Percentiles rank a stretch among this genome's conserved stretches.
phyloP scores from a whole-genome alignment of 2,329 filamentous ascomycete genomes.

The Aspergillus floridensis region DNA sequence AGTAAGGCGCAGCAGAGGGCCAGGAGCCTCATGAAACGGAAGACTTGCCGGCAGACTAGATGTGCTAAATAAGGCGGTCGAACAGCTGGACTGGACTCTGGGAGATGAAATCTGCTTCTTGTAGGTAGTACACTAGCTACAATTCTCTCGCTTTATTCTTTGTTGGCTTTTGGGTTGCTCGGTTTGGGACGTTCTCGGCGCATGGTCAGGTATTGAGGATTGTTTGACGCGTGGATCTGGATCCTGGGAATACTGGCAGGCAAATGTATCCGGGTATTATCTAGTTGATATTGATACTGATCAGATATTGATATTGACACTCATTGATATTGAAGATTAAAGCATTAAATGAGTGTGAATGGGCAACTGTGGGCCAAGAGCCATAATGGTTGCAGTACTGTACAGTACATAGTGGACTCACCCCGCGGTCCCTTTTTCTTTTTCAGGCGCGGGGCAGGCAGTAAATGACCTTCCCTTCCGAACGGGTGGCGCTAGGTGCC shows the following conservation, averaged over 20 bases:
- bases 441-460: background rate
- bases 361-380: too few species aligned
- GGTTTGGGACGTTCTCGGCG: slow-evolving; percentile 12
- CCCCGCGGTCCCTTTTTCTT: background rate
- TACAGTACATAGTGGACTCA: background rate
- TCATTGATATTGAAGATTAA: too few species aligned
- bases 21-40: slow-evolving; percentile 28
- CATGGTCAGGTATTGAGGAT: slow-evolving; percentile 2
- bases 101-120: background rate
- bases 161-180: slow-evolving; percentile 10
- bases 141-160: slow-evolving; percentile 3
- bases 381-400: background rate
- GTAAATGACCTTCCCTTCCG: background rate
- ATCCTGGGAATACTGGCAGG: slow-evolving; percentile 3
- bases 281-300: background rate
- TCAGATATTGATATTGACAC: background rate
- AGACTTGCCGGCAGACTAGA: slow-evolving; percentile 12
- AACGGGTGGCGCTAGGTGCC: slow-evolving; percentile 22
- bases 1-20: slow-evolving; percentile 37
- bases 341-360: background rate
- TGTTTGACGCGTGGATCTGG: slow-evolving; percentile 6
- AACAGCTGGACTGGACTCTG: slow-evolving; percentile 2
- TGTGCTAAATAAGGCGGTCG: slow-evolving; percentile 3
- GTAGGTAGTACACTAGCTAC: background rate
- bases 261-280: slow-evolving; percentile 17